Base-by-base conservation (phyloP, 208 protist genomes). In the Herpetomonas samuelpessoai region DNA sequence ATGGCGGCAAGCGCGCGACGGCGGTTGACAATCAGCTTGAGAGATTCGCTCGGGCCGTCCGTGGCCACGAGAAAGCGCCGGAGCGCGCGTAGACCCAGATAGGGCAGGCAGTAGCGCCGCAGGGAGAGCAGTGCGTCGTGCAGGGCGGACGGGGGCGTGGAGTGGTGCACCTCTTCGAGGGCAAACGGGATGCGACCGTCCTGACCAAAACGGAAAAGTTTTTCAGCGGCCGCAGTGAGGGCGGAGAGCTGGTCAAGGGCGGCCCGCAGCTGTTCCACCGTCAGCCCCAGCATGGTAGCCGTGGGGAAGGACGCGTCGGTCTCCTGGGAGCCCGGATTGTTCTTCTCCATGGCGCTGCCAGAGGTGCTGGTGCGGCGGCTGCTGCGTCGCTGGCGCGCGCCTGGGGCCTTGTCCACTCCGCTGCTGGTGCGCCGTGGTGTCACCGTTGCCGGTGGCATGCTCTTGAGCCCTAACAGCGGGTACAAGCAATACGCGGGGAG, bases 11-110 rank as follows among this genome's bases (percentile, higher is more conserved):
- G 68, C 26, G 91, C 91, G 54, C 77, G 83, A 47, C 91, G 80
- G 1, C 91, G 82, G 61, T 96, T 93, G 28, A 96, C 54, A 44
- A 71, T 92, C 4, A 96, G 75, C 69, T 86, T 83, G 21, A 94
- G 54, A 39, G 62, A 67, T 26, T 93, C 83, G 19, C 68, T 71
- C 4, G 71, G n/a, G 19, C 69, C 74, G 61, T 82, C 88, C 29
- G 79, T 76, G 25, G 63, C 63, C 21, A 54, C 57, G 24, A 88
- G 67, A 27, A 82, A 76, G 53, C 56, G 38, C 44, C 72, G 75
- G 39, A 92, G 66, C 24, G 66, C 26, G 2, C 74, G 70, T 50
- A 91, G 65, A 2, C 56, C 68, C 10, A 69, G 22, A 30, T 64
- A 60, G 3, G 63, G 55, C n/a, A 68, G 30, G 2, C 26, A 41